These are phyloP conservation scores for Durotheca rogersii DNA, from an alignment of 495 filamentous ascomycete genomes.

Conservation along the genomic window DNA sequence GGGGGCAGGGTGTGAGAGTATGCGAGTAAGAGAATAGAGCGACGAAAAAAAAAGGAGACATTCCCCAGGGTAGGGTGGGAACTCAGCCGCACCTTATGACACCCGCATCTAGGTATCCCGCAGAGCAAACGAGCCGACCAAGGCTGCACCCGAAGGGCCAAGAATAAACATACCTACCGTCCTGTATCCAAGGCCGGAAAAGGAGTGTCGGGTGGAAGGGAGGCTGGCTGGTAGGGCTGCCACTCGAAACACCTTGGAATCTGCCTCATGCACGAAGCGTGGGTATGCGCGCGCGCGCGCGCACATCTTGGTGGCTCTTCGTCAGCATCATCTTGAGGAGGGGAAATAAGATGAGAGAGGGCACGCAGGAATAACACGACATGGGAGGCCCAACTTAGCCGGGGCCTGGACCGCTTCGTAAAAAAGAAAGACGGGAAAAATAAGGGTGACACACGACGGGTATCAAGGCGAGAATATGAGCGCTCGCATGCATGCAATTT, in stretches of 20 bases:
- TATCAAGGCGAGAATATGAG: no score
- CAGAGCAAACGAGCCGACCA: no score
- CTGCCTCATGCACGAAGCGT: conserved; percentile 30
- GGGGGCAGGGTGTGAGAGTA: neutral
- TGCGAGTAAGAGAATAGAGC: neutral
- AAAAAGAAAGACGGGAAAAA: no score
- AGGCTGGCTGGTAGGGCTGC: conserved; percentile 11
- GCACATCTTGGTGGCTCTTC: neutral
- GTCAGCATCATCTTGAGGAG: conserved; percentile 23
- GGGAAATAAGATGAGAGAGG: conserved; percentile 2
- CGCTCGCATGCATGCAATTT: no score
- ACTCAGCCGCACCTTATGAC: conserved; percentile 25
- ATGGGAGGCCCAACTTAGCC: no score
- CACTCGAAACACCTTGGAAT: conserved; percentile 12
- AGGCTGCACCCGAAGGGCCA: no score
- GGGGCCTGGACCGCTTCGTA: no score
- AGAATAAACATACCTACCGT: no score
- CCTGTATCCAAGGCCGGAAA: neutral
- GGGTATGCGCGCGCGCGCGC: no score
- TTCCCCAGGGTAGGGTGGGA: conserved; percentile 7
- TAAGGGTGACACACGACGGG: no score
- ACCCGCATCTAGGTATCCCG: no score
- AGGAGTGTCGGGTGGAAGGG: neutral
- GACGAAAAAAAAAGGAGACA: neutral
- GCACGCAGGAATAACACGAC: conserved; percentile 11